These are phyloP conservation scores for Edaphochlamys debaryana DNA, from an alignment of 139 green algal species.

Conservation along the genomic window DNA sequence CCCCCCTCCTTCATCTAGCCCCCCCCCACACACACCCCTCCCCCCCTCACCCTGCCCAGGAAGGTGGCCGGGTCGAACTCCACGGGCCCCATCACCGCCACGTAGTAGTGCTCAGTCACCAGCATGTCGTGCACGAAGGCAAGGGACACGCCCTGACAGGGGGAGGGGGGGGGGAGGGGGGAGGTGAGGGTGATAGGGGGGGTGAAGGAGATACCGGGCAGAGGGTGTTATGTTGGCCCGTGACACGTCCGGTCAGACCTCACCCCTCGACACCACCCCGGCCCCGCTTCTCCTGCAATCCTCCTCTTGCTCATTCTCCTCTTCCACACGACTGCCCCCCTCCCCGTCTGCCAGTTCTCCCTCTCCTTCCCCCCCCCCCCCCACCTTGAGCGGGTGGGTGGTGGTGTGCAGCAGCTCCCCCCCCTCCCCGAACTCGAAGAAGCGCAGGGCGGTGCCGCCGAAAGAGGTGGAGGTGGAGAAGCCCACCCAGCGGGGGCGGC, in stretches of 20 bases:
- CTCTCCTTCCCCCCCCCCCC: too few species aligned
- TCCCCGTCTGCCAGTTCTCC: too few species aligned
- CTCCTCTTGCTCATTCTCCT: too few species aligned
- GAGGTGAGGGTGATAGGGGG: background rate
- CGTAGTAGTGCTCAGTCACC: slow-evolving; percentile 68
- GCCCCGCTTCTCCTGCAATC: too few species aligned
- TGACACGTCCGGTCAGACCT: too few species aligned
- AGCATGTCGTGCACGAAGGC: slow-evolving; percentile 67
- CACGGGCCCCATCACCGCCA: slow-evolving; percentile 55
- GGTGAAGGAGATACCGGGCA: background rate
- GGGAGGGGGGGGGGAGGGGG: background rate
- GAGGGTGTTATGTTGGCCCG: too few species aligned
- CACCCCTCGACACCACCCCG: too few species aligned
- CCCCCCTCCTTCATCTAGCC: background rate
- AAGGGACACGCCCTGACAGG: slow-evolving; percentile 36
- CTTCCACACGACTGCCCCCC: too few species aligned
- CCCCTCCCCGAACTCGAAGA: slow-evolving; percentile 50
- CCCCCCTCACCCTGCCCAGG: background rate
- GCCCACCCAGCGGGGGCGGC: slow-evolving; percentile 8
- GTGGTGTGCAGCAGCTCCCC: slow-evolving; percentile 17
- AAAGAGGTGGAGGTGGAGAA: slow-evolving; percentile 7
- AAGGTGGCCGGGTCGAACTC: slow-evolving; percentile 41
- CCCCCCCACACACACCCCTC: background rate
- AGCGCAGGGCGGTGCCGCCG: slow-evolving; percentile 11
- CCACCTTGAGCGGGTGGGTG: slow-evolving; percentile 40